Evolutionary conservation across 1,284 basidiomycete genomes (phyloP), one percentile per base, ranked within the genome.

Genomic region (Trametes polyzona): DNA sequence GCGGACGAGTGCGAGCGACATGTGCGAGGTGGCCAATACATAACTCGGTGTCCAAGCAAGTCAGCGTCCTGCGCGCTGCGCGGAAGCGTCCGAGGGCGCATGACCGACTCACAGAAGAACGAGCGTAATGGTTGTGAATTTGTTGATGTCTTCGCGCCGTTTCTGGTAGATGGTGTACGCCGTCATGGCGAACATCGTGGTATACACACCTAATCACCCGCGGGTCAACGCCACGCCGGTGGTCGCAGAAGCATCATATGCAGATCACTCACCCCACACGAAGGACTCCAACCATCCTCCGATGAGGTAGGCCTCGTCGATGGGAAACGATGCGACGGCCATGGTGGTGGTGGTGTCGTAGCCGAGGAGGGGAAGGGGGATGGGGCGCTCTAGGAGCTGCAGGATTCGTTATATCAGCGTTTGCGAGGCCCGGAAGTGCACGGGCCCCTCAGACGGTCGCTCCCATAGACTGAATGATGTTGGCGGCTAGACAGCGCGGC

Each of bases 261-360:
- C 1, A 17, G 27, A 36, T 2, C 6, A 44, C 42, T 19, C 23
- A 57, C 55, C 55, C 55, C 55, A 57, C 26, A 52, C 21, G 35
- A 52, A 47, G 9, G 55, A 50, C 33, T 50, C 55, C 12, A 47
- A 27, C 55, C 55, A 57, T 12, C 48, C 49, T 16, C 49, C 55
- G 36, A 57, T 47, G 24, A 57, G 43, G 48, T 57, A 57, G 21
- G 55, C 40, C 36, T 57, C 43, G 23, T 57, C 55, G 27, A 57
- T 57, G 30, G 55, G 49, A 33, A 57, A 41, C 32, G 40, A 26
- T 7, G 40, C 23, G 23, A 26, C 40, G 16, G 40, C 23, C 40
- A 41, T 41, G 39, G 8, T 24, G 21, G 19, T 14, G 9, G 40
- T 6, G 40, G 40, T 24, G 23, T 21, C 40, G 33, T 23, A 24